Base-by-base conservation (phyloP, 2,329 filamentous ascomycete genomes). In the Torrubiellomyces zombiae region DNA sequence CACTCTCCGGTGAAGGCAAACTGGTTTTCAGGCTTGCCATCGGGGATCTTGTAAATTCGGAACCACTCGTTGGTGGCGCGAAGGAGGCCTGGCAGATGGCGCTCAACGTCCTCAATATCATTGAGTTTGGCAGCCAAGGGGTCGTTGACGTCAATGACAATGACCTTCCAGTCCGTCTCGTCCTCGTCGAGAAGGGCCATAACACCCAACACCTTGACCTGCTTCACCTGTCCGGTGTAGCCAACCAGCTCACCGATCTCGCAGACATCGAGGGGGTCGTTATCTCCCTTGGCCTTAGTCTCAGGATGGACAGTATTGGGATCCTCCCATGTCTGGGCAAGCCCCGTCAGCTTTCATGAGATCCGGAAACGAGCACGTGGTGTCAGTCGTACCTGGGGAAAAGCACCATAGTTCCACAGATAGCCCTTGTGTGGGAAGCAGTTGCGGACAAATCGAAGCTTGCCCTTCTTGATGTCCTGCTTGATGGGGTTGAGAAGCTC, bases 381-480 rank as follows among this genome's bases (percentile, higher is more conserved):
- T 27, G 28, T 23, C 18, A 46, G 18, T 14, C 67, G 50, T 67
- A 89, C 82, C 67, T 89, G 82, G 46, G 89, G 89, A 75, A 98
- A 95, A 58, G 85, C 85, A 63, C 89, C 89, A 63, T 98, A 98
- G 74, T 98, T 98, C 89, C 89, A 98, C 45, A 98, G 81, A 62
- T 98, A 98, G 41, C 89, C 89, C 74, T 98, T 95, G 78, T 98
- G 89, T 45, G 89, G 89, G 73, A 98, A 98, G 76, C 89, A 98
- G 77, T 98, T 98, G 63, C 89, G 83, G 54, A 98, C 89, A 55
- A 77, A 98, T 50, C 89, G 81, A 47, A 95, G 83, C 73, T 94
- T 95, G 71, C 86, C 89, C 72, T 98, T 95, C 79, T 98, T 95
- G 58, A 74, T 72, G 56, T 98, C 89, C 67, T 98, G 89, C 76